phyloP scores from a whole-genome alignment of 345 rosid species.

The Punica granatum region DNA sequence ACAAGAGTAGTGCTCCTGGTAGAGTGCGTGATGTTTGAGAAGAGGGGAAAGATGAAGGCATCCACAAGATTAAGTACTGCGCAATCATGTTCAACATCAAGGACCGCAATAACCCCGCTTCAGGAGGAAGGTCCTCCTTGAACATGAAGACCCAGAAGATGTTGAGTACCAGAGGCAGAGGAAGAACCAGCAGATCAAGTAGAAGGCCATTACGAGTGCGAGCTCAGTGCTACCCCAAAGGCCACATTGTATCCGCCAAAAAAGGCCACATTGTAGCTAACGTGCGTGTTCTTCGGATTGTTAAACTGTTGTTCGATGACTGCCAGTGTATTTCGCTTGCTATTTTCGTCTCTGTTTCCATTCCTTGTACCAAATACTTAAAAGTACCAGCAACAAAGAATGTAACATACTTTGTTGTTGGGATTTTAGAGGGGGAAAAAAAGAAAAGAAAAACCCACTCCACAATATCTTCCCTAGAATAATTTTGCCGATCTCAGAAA shows the following conservation, averaged over 20 bases:
- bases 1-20: constrained; percentile 26
- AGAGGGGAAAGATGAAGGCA: constrained; percentile 36
- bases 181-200: constrained; percentile 30
- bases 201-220: constrained; percentile 33
- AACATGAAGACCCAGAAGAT: constrained; percentile 37
- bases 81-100: constrained; percentile 43
- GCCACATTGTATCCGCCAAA: too few relatives aligned
- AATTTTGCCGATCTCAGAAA: constrained; percentile 31
- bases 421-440: too few relatives aligned
- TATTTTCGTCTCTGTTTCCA: too few relatives aligned
- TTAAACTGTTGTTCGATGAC: too few relatives aligned
- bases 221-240: constrained; percentile 19
- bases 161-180: constrained; percentile 38
- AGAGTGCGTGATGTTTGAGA: constrained; percentile 36
- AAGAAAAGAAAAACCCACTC: too few relatives aligned
- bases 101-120: constrained; percentile 46
- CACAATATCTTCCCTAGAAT: not conserved
- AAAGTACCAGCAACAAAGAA: not conserved
- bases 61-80: constrained; percentile 34
- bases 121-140: constrained; percentile 31
- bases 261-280: too few relatives aligned
- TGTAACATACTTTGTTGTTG: not conserved
- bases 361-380: too few relatives aligned
- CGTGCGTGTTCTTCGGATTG: too few relatives aligned
- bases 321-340: too few relatives aligned